These are phyloP conservation scores for Pugionium dolabratum DNA, from an alignment of 345 rosid species.

Conservation along the genomic window DNA sequence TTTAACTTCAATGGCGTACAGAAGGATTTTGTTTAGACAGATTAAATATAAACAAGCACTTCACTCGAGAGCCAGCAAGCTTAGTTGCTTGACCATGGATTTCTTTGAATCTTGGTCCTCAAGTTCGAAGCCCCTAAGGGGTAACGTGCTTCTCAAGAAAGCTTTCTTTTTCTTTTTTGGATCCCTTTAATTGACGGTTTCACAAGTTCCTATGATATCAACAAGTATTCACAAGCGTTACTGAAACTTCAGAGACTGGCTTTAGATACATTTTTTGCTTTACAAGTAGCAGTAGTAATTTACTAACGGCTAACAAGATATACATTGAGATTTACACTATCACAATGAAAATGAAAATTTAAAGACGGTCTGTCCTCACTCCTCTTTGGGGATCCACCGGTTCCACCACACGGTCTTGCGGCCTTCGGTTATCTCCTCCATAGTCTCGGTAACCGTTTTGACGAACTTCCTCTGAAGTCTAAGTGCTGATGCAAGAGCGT, in stretches of 20 bases:
- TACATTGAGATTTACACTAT: constrained; percentile 39
- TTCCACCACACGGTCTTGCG: constrained; percentile 93
- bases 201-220: constrained; percentile 24
- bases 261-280: constrained; percentile 34
- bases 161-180: background rate
- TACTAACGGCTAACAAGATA: constrained; percentile 31
- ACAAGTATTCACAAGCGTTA: constrained; percentile 22
- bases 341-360: background rate
- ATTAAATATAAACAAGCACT: constrained; percentile 19
- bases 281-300: constrained; percentile 20
- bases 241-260: constrained; percentile 16
- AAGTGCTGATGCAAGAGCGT: constrained; percentile 79
- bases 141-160: constrained; percentile 34
- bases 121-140: constrained; percentile 22
- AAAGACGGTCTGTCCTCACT: constrained; percentile 48
- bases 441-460: constrained; percentile 65
- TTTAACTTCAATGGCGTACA: constrained; percentile 8
- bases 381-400: constrained; percentile 93
- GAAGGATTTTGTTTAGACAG: background rate
- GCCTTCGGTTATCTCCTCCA: constrained; percentile 71
- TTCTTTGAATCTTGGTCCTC: constrained; percentile 5
- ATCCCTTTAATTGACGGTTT: background rate
- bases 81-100: constrained; percentile 24
- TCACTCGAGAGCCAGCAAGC: background rate
- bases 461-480: constrained; percentile 74